Conservation (phyloP, 1,284 basidiomycete genomes). For the Moesziomyces globuligerus region DNA sequence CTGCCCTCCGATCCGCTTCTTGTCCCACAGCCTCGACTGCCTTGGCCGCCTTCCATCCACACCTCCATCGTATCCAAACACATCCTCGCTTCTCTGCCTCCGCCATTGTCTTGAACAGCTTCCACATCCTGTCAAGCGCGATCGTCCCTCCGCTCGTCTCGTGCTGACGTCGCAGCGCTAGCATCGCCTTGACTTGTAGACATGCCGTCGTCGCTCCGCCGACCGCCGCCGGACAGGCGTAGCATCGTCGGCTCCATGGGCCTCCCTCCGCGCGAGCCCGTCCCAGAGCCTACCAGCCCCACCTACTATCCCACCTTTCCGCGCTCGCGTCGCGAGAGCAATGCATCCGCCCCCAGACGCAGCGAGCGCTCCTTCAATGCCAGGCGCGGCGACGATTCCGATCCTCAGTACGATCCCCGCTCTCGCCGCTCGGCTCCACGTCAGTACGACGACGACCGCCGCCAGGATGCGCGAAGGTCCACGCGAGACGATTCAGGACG, state of each 20-base stretch:
- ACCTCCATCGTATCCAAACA: too few species aligned
- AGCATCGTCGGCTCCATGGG: conserved; percentile 47
- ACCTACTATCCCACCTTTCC: conserved; percentile 20
- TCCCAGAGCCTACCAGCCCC: conserved; percentile 29
- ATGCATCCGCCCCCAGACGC: conserved; percentile 4
- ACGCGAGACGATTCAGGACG: conserved; percentile 10
- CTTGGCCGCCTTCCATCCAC: too few species aligned
- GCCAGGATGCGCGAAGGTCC: conserved; percentile 11
- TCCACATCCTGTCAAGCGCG: background rate
- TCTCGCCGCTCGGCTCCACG: conserved; percentile 14
- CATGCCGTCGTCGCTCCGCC: conserved; percentile 25
- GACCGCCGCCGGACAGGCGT: conserved; percentile 29
- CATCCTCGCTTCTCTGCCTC: too few species aligned
- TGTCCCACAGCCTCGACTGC: too few species aligned
- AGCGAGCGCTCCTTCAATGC: conserved; percentile 37
- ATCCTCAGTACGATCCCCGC: conserved; percentile 11
- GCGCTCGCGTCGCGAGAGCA: conserved; percentile 32
- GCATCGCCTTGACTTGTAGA: too few species aligned
- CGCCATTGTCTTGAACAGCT: background rate
- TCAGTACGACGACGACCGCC: conserved; percentile 14
- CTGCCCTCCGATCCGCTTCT: too few species aligned
- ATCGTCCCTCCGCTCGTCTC: conserved; percentile 1
- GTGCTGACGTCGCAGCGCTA: too few species aligned
- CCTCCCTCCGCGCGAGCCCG: conserved; percentile 32
- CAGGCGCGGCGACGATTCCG: conserved; percentile 13